Evolutionary conservation across 495 filamentous ascomycete species (phyloP), one percentile per base, ranked within the genome.

Genomic region (Lepidopterella palustris): DNA sequence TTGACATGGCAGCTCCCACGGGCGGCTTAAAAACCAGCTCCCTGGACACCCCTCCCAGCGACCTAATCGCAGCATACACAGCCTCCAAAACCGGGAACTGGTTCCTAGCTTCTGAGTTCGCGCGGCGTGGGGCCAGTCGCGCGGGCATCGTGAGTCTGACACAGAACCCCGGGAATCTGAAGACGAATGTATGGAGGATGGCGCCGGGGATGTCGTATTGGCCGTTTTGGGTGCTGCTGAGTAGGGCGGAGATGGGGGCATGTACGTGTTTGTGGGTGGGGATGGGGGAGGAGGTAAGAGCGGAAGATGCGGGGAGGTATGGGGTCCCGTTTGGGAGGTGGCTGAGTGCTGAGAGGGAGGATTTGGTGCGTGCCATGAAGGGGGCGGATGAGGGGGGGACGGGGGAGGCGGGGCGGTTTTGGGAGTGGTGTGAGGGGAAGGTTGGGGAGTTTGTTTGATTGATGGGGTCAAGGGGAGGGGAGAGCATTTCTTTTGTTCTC

Each of bases 261-360:
- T 79, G 79, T 49, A 76, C 76, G 2, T 72, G 75, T 65, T 63
- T 79, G 1, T 79, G 72, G 59, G 76, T 75, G 15, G 75, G 71
- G 2, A 63, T 78, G 48, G 76, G 72, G 10, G 64, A 71, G 18
- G 73, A 77, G 25, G 59, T 78, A n/a, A 73, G 61, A 32, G 28
- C 65, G 18, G 60, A 68, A n/a, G 68, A 65, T 45, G 24, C 27
- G 11, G 64, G 64, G 5, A 27, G 28, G 5, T 67, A 63, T 57
- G 39, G 60, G 9, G 25, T 67, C 11, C 64, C 64, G 10, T 67
- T 49, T 42, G 64, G 64, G 23, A 26, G 60, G 18, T 35, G 18
- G 10, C 50, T 55, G 35, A 50, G 48, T 0, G 31, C 15, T 6
- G 47, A n/a, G n/a, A 45, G 59, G 26, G 21, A 47, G 15, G 53